Conservation (phyloP, 768 basidiomycete genomes). For the Exsudoporus frostii region DNA sequence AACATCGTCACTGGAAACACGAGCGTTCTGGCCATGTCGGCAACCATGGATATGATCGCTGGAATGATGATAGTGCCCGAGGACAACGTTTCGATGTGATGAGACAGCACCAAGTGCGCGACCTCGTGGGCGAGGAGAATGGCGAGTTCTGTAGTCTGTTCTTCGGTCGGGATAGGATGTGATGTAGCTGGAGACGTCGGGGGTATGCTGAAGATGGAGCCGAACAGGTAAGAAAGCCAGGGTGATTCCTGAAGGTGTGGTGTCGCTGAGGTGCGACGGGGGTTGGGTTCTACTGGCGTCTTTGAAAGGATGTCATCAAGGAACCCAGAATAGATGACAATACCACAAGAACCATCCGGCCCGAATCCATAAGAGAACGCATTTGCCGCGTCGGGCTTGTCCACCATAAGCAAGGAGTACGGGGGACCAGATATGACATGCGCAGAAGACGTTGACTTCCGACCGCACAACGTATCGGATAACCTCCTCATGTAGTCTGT, state of each 20-base stretch:
- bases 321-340: slow-evolving; percentile 94
- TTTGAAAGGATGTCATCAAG: slow-evolving; percentile 77
- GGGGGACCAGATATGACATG: slow-evolving; percentile 76
- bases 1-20: slow-evolving; percentile 89
- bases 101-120: slow-evolving; percentile 84
- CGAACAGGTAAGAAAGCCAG: slow-evolving; percentile 49
- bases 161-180: slow-evolving; percentile 60
- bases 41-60: slow-evolving; percentile 67
- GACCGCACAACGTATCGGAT: slow-evolving; percentile 48
- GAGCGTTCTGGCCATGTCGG: slow-evolving; percentile 74
- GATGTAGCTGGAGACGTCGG: slow-evolving; percentile 27
- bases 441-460: slow-evolving; percentile 40
- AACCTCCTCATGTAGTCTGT: slow-evolving; percentile 64
- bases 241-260: slow-evolving; percentile 31
- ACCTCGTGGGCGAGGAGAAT: slow-evolving; percentile 92
- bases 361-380: slow-evolving; percentile 97
- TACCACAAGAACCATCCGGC: slow-evolving; percentile 84
- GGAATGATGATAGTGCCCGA: slow-evolving; percentile 81
- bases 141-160: slow-evolving; percentile 87
- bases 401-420: slow-evolving; percentile 86
- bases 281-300: slow-evolving; percentile 18
- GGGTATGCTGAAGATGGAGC: slow-evolving; percentile 37
- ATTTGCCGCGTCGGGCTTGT: slow-evolving; percentile 78
- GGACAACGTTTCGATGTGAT: slow-evolving; percentile 91
- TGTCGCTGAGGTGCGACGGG: slow-evolving; percentile 24